These are phyloP conservation scores for Chlorencoelia australis DNA, from an alignment of 2,329 filamentous ascomycete genomes.

Conservation along the genomic window DNA sequence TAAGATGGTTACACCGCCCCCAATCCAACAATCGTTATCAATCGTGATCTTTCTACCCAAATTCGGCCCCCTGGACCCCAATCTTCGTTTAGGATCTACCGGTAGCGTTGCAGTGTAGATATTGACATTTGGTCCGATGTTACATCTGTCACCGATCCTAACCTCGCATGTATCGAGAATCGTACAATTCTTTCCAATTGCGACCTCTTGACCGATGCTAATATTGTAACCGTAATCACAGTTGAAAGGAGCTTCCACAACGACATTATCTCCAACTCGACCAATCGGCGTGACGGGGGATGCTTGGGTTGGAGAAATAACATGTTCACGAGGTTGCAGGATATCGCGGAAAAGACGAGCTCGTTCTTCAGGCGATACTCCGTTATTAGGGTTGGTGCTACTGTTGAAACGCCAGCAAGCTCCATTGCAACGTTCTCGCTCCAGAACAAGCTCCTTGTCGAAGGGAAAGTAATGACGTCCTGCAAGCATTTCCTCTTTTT, in stretches of 20 bases:
- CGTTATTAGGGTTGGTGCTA: conserved; percentile 63
- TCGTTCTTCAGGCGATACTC: conserved; percentile 59
- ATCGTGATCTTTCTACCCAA: conserved; percentile 65
- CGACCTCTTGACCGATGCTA: conserved; percentile 72
- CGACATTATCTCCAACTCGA: conserved; percentile 61
- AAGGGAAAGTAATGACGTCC: conserved; percentile 73
- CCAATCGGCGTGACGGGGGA: conserved; percentile 45
- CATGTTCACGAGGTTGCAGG: conserved; percentile 49
- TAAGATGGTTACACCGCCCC: conserved; percentile 50
- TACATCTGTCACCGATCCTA: conserved; percentile 65
- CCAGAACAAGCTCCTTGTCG: conserved; percentile 65
- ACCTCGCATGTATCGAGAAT: conserved; percentile 82
- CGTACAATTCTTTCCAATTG: conserved; percentile 73
- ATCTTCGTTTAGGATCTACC: conserved; percentile 61
- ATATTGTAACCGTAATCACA: conserved; percentile 98
- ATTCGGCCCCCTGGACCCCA: conserved; percentile 64
- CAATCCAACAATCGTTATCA: conserved; percentile 61
- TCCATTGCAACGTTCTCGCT: conserved; percentile 74
- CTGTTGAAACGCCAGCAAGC: conserved; percentile 84
- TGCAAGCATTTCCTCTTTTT: conserved; percentile 84
- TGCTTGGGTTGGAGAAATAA: conserved; percentile 45
- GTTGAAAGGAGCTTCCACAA: conserved; percentile 79
- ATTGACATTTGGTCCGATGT: conserved; percentile 76
- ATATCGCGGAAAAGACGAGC: conserved; percentile 63
- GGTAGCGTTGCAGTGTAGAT: conserved; percentile 69